These are phyloP conservation scores for Neurospora discreta DNA, from an alignment of 495 filamentous ascomycete species.

Conservation along the genomic window DNA sequence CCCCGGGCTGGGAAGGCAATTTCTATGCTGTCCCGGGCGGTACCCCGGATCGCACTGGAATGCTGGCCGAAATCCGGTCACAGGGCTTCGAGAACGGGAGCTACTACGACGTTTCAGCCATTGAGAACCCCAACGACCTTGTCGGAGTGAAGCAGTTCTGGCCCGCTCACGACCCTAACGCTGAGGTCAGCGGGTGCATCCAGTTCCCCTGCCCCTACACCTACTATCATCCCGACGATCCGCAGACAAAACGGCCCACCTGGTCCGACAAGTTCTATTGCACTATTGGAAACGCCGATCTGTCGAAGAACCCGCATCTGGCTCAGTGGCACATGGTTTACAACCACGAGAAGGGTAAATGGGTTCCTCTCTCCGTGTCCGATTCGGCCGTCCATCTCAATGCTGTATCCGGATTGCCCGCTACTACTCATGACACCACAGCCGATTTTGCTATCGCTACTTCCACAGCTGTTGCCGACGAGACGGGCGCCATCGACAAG, in stretches of 20 bases:
- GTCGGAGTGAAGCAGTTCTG: conserved; percentile 35
- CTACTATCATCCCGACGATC: conserved; percentile 39
- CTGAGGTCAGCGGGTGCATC: conserved; percentile 33
- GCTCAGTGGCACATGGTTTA: not conserved
- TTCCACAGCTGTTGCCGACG: not conserved
- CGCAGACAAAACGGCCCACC: conserved; percentile 32
- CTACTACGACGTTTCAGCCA: conserved; percentile 45
- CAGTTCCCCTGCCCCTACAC: conserved; percentile 35
- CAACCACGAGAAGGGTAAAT: not conserved
- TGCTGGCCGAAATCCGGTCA: conserved; percentile 43
- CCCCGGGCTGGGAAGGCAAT: conserved; percentile 37
- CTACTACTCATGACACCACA: not conserved
- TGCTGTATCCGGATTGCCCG: not conserved
- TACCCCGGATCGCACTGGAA: conserved; percentile 25
- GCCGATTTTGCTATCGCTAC: not conserved
- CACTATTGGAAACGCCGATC: conserved; percentile 25
- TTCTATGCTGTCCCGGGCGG: conserved; percentile 33
- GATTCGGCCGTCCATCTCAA: not conserved
- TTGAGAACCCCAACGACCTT: conserved; percentile 37
- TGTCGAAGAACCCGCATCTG: not conserved
- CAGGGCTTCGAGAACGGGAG: conserved; percentile 28
- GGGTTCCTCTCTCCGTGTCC: not conserved
- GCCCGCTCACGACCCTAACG: conserved; percentile 18
- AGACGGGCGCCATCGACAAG: not conserved
- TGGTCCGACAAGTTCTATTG: conserved; percentile 23